Evolutionary conservation across 768 basidiomycete genomes (phyloP), one percentile per base, ranked within the genome.

Genomic region (Amanita fuliginea): DNA sequence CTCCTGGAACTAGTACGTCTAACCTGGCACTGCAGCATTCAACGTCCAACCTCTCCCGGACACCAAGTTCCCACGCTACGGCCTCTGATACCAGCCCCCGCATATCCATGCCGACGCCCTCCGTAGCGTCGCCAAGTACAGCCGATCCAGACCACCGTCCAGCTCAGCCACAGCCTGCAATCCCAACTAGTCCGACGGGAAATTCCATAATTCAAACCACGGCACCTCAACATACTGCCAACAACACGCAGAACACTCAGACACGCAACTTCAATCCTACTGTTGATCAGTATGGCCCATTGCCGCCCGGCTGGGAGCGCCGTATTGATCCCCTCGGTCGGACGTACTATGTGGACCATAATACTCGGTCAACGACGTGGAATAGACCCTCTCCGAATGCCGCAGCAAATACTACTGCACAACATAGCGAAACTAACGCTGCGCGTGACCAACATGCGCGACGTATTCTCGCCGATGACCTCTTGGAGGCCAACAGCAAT

Each of bases 271-370:
- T 97, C 70, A 94, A 95, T 61, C 90, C 96, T 13, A 86, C 84
- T 53, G 87, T 91, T 41, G 96, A 99, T 67, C 93, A 97, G 57
- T 88, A 80, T 55, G 96, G 96, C 3, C 79, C 89, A 26, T 71
- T 99, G 19, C 95, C 96, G 2, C 65, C 73, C 22, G 92, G 93
- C 2, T 99, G 96, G 96, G 96, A 99, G 66, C 80, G 96, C 53
- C 87, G 96, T 40, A 89, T 94, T 49, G 96, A 99, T 67, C 94
- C 96, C 28, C 78, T 98, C 21, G 96, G 86, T 7, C 73, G 96
- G 49, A 95, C 91, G 6, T 99, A 99, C 64, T 99, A 98, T 63
- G 96, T 99, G 48, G 96, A 99, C 62, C 96, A 98, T 68, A 98
- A 97, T 64, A 91, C 90, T 7, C 85, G 96, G 49, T 89, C 86